Percentiles rank a stretch among this genome's conserved stretches.
Conservation (phyloP, 129 eudicot species). For the Glebionis coronaria region DNA sequence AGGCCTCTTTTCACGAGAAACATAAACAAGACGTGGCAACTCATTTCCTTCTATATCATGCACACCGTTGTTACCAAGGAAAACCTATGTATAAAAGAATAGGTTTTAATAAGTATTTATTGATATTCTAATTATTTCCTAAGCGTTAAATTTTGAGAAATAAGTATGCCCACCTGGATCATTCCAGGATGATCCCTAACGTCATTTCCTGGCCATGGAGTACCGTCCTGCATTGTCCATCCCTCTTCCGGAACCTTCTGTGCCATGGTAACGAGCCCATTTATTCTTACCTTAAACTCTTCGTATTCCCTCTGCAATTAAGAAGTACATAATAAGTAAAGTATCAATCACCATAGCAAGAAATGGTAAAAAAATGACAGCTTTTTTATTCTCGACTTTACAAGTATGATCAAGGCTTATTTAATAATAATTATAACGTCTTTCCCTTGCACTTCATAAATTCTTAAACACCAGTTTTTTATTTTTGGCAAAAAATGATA, state of each 20-base stretch:
- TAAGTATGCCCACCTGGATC: conserved; percentile 55
- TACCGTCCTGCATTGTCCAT: conserved; percentile 97
- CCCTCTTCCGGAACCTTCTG: conserved; percentile 95
- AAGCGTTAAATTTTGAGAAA: background rate
- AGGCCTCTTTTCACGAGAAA: conserved; percentile 96
- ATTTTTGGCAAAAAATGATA: background rate
- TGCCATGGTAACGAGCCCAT: conserved; percentile 84
- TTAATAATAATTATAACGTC: too few species aligned
- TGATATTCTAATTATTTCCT: background rate
- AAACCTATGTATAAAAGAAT: conserved; percentile 44
- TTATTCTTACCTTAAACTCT: conserved; percentile 82
- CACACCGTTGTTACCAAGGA: conserved; percentile 74
- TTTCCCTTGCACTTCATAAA: too few species aligned
- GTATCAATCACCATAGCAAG: background rate
- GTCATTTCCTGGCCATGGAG: conserved; percentile 91
- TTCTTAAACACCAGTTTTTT: too few species aligned
- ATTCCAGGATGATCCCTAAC: conserved; percentile 98
- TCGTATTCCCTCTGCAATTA: conserved; percentile 82
- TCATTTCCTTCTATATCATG: conserved; percentile 84
- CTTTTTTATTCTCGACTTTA: background rate
- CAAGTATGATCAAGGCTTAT: too few species aligned
- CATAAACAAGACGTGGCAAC: conserved; percentile 81
- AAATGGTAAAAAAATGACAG: background rate
- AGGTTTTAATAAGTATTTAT: background rate
- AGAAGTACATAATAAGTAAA: conserved; percentile 11